phyloP scores from a whole-genome alignment of 176 grass and related monocot genomes.

The Saccharum officinarum region DNA sequence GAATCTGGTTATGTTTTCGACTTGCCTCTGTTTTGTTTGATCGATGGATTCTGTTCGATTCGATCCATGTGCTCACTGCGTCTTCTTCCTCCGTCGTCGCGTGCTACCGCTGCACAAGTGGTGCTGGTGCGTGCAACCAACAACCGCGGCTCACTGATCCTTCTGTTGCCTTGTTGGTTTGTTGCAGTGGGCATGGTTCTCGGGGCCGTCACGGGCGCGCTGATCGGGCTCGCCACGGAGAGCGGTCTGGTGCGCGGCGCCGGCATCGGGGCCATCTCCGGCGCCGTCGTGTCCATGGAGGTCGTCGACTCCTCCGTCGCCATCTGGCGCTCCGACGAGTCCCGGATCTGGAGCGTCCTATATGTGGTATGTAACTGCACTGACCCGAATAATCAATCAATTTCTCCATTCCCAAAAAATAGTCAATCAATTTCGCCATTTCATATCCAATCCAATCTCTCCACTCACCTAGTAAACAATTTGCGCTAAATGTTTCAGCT shows the following conservation, averaged over 20 bases:
- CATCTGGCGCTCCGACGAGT: constrained; percentile 67
- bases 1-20: neutral
- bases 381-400: neutral
- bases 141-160: neutral
- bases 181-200: constrained; percentile 54
- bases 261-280: constrained; percentile 73
- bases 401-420: no score
- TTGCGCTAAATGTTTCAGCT: constrained; percentile 38
- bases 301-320: constrained; percentile 65
- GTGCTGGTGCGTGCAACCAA: no score
- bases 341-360: constrained; percentile 63
- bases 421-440: neutral
- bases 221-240: constrained; percentile 83
- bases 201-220: constrained; percentile 68
- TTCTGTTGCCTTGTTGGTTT: neutral
- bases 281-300: constrained; percentile 81
- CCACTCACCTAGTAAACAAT: neutral
- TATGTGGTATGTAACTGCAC: constrained; percentile 51
- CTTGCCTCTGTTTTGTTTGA: neutral
- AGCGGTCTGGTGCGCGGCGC: constrained; percentile 73
- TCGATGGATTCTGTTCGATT: neutral
- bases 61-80: no score
- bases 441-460: neutral
- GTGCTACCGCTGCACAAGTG: no score
- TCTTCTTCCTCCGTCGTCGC: no score